phyloP scores from a whole-genome alignment of 495 filamentous ascomycete species.

The Podospora anserina region DNA sequence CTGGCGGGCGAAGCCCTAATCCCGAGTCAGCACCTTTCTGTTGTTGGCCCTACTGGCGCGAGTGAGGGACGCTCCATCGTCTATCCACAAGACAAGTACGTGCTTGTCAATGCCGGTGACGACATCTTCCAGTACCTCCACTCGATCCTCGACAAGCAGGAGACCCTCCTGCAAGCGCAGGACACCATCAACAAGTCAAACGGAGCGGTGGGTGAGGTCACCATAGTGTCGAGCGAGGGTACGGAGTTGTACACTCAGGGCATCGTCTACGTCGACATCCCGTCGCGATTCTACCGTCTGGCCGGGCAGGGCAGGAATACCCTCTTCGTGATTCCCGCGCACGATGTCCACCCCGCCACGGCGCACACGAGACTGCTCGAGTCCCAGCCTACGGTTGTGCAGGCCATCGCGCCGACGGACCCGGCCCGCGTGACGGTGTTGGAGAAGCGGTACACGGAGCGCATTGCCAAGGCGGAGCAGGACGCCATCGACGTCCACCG shows the following conservation, averaged over 20 bases:
- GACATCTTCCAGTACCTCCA: constrained; percentile 46
- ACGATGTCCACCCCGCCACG: constrained; percentile 42
- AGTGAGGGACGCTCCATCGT: constrained; percentile 37
- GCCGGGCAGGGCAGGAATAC: constrained; percentile 37
- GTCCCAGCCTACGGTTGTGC: constrained; percentile 45
- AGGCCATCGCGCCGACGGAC: constrained; percentile 35
- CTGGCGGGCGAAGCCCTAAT: constrained; percentile 48
- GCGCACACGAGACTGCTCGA: constrained; percentile 42
- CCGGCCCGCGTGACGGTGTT: constrained; percentile 35
- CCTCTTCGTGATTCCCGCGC: constrained; percentile 52
- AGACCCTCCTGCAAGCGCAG: constrained; percentile 30
- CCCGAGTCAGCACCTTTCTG: constrained; percentile 38
- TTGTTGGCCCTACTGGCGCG: constrained; percentile 37
- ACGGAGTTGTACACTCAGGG: constrained; percentile 34
- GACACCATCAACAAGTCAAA: constrained; percentile 25
- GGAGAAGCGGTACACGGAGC: constrained; percentile 32
- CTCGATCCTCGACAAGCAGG: constrained; percentile 43
- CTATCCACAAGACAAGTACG: constrained; percentile 50
- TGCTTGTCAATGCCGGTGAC: constrained; percentile 51
- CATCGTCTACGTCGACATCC: constrained; percentile 42
- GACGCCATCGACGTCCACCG: constrained; percentile 18
- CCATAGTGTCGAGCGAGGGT: constrained; percentile 22
- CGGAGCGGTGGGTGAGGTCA: constrained; percentile 35
- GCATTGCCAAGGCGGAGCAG: constrained; percentile 9
- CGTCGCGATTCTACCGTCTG: constrained; percentile 48